These are phyloP conservation scores for Trichomonas gallinae DNA, from an alignment of 208 protist species.

Conservation along the genomic window DNA sequence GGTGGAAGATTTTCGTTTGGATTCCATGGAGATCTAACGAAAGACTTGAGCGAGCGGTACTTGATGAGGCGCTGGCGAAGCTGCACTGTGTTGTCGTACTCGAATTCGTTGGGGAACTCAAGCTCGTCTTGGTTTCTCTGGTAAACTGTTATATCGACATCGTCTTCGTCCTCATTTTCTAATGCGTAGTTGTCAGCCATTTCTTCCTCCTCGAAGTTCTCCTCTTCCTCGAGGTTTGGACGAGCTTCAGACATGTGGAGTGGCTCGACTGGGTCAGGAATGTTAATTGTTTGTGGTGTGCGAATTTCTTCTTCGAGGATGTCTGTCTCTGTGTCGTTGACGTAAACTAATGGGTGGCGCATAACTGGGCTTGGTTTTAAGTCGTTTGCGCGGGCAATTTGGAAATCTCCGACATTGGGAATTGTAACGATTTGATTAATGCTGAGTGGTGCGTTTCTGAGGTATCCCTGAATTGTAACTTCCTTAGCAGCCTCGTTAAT, in stretches of 20 bases:
- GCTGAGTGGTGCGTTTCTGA: not conserved
- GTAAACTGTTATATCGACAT: not conserved
- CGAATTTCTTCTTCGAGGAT: not conserved
- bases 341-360: not conserved
- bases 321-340: too few species aligned
- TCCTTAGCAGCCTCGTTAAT: not conserved
- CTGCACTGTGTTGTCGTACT: not conserved
- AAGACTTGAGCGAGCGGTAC: not conserved
- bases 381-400: not conserved
- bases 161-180: not conserved
- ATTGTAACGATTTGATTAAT: not conserved
- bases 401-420: not conserved
- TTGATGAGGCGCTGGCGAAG: not conserved
- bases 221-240: not conserved
- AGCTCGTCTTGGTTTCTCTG: not conserved
- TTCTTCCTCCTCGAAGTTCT: not conserved
- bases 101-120: constrained; percentile 3
- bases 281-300: not conserved
- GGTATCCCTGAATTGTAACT: not conserved
- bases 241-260: not conserved
- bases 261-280: not conserved
- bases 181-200: not conserved
- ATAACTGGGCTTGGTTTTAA: not conserved
- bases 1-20: not conserved
- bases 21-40: not conserved